phyloP scores from a whole-genome alignment of 2,329 filamentous ascomycete genomes.

The Aspergillus transmontanensis region DNA sequence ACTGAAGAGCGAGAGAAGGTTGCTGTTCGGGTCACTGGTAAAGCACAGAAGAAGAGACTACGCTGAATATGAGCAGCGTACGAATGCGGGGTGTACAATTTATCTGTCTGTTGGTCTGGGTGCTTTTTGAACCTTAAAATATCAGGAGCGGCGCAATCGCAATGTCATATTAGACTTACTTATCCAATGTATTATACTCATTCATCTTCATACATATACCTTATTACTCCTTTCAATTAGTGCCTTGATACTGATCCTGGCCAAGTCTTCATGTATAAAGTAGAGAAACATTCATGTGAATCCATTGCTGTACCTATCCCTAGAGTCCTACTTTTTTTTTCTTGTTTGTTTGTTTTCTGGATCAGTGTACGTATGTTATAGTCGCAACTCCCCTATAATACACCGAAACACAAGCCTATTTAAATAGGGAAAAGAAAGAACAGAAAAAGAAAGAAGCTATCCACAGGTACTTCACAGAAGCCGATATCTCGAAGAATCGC shows the following conservation, averaged over 20 bases:
- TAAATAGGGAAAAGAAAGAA: not conserved
- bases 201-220: conserved; percentile 2
- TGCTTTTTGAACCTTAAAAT: conserved; percentile 29
- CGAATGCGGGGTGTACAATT: conserved; percentile 6
- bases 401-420: conserved; percentile 7
- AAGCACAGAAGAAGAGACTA: conserved; percentile 21
- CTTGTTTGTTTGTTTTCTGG: not conserved
- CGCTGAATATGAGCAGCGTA: conserved; percentile 14
- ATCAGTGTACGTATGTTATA: conserved; percentile 3
- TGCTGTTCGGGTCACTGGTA: conserved; percentile 19
- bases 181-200: conserved; percentile 31
- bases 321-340: not conserved
- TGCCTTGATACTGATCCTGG: not conserved
- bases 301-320: not conserved
- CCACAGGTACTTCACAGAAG: conserved; percentile 3
- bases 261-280: not conserved
- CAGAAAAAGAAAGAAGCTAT: conserved; percentile 7
- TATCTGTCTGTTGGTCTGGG: conserved; percentile 5
- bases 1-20: conserved; percentile 26
- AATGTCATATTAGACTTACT: conserved; percentile 27
- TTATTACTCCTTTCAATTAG: not conserved
- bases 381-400: conserved; percentile 8
- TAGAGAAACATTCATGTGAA: not conserved
- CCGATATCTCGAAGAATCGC: not conserved
- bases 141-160: conserved; percentile 38